Evolutionary conservation across 2,329 filamentous ascomycete genomes (phyloP).

Genomic region (Talaromyces marneffei): DNA sequence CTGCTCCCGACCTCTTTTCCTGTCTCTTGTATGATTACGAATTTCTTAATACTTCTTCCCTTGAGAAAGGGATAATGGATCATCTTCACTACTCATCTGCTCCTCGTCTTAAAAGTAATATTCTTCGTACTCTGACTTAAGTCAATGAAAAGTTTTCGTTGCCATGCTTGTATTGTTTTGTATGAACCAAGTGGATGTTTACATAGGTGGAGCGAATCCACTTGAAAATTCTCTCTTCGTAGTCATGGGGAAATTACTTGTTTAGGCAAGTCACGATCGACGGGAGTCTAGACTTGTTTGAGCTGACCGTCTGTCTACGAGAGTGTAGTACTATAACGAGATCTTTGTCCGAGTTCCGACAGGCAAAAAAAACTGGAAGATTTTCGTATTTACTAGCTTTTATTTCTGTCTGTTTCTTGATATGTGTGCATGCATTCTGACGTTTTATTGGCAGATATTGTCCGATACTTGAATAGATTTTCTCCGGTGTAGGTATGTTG

Average conservation of each 20-base stretch:
- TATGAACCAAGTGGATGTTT: background rate
- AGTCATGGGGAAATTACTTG: background rate
- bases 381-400: background rate
- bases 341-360: background rate
- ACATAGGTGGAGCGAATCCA: slow-evolving; percentile 1
- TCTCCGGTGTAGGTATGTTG: background rate
- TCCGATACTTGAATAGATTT: background rate
- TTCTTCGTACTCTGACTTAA: background rate
- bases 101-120: too few relatives aligned
- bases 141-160: background rate
- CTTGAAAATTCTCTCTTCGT: background rate
- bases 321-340: background rate
- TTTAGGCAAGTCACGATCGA: background rate
- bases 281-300: background rate
- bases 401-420: background rate
- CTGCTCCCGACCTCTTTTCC: background rate
- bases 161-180: background rate
- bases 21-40: slow-evolving; percentile 10
- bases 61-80: background rate
- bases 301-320: background rate
- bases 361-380: background rate
- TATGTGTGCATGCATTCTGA: background rate
- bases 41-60: background rate
- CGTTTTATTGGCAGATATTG: background rate
- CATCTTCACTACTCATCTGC: background rate